Base-by-base conservation (phyloP, 805 yeast genomes). In the Hanseniaspora singularis region DNA sequence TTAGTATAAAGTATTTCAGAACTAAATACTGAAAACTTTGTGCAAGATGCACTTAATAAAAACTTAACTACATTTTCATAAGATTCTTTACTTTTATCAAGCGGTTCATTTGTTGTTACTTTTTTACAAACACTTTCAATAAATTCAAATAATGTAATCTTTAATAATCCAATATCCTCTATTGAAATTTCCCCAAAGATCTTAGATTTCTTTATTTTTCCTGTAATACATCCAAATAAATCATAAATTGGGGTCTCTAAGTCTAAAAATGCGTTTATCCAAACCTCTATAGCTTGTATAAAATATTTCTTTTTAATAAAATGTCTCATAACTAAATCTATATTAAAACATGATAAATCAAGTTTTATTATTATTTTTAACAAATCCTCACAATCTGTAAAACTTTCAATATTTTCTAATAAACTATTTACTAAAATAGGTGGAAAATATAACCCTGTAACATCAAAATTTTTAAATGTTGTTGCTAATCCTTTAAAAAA, bases 81-180 rank as follows among this genome's bases (percentile, higher is more conserved):
- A 54, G 12, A 66, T 61, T 20, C 66, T 50, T 54, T 81, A 19
- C 10, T 33, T 81, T 64, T 19, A 80, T 66, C 16, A 61, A 59
- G 24, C 65, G 61, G 38, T 81, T 82, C 1, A 81, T 77, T 0
- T 96, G 96, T 58, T 79, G 89, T 50, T 79, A 81, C 47, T 94
- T 94, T 0, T 89, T 79, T 23, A 85, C 64, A 10, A 78, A 64
- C 55, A 76, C 81, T 0, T 86, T 71, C 50, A 88, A 58, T 56
- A 81, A 89, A 0, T 78, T 70, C 54, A 65, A 80, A 2, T 76
- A 64, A 51, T 67, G 68, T 28, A 52, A 51, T 1, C 59, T 33
- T 6, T 54, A 49, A 41, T 58, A 51, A 26, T 22, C 19, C 18
- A 14, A 15, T 2, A 14, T 41, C 51, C n/a, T 51, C 54, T 12